Evolutionary conservation across 176 grass and related monocot genomes (phyloP), one percentile per base, ranked within the genome.

Genomic region (Triticum dicoccoides): DNA sequence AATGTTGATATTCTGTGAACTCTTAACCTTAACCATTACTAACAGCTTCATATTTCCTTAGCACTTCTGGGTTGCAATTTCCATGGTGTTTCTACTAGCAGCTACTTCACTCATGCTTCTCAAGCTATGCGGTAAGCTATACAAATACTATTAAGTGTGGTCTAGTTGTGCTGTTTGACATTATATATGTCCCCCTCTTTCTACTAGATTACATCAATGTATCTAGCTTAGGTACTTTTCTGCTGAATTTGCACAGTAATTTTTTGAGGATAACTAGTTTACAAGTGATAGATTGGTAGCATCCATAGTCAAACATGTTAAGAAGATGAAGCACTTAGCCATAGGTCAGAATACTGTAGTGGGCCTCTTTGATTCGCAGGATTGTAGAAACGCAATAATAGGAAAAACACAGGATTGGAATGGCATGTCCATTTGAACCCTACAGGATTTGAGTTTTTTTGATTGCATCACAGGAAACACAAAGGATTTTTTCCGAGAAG

Each of bases 11-110:
- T 61, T 33, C 8, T 76, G 32, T 80, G 24, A 20, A 62, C 33
- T n/a, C 11, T 44, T 79, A 27, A 61, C 47, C 8, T 67, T 52
- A 12, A 9, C 76, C 54, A 38, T 88, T 84, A 68, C 80, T 95
- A 69, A 90, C 51, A 72, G 61, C 44, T 91, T 85, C 15, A 30
- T 67, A 10, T 83, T 89, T 89, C 25, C 73, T 58, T 84, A 91
- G 94, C 89, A 95, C 82, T 95, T 95, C 56, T 93, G 89, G 91
- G 69, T 95, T 72, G 94, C 91, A 24, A 95, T 95, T 78, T 95
- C 94, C 49, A 95, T 93, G 94, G 89, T 95, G 56, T 95, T 95
- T 87, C 82, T 95, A 45, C 87, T 95, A 67, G 91, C 84, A 11
- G 94, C 87, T 80, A 91, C 94, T 70, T 85, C 64, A 83, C 91